Percentiles rank a stretch among this genome's conserved stretches.
phyloP scores from a whole-genome alignment of 768 basidiomycete genomes.

The Kwoniella heveanensis region DNA sequence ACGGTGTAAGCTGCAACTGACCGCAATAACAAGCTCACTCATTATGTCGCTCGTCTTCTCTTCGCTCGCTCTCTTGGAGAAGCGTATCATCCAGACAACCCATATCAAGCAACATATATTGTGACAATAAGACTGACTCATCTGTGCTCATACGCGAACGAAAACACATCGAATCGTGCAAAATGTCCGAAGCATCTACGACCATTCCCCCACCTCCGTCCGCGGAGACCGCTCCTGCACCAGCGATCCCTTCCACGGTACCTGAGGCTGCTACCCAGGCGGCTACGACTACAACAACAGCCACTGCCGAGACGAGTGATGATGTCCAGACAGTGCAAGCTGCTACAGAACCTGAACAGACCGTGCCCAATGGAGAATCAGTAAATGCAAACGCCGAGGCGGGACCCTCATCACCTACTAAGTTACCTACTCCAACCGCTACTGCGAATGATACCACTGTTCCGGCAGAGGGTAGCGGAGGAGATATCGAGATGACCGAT shows the following conservation, averaged over 20 bases:
- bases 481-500: conserved; percentile 12
- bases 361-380: no score
- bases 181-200: neutral
- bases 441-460: neutral
- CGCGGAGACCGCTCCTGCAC: neutral
- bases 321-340: no score
- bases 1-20: conserved; percentile 9
- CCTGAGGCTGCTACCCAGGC: neutral
- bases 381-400: conserved; percentile 13
- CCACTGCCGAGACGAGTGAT: neutral
- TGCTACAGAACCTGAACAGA: no score
- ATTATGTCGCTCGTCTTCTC: no score
- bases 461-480: neutral
- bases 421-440: neutral
- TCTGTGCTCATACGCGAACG: no score
- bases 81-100: no score
- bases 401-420: conserved; percentile 8
- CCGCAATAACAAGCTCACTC: no score
- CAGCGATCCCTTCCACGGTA: neutral
- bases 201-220: neutral
- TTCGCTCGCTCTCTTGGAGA: no score
- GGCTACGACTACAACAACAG: no score
- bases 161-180: neutral
- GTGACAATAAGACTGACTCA: no score
- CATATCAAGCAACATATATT: no score